Base-by-base conservation (phyloP, 495 filamentous ascomycete species). In the Parathielavia hyrcaniae region DNA sequence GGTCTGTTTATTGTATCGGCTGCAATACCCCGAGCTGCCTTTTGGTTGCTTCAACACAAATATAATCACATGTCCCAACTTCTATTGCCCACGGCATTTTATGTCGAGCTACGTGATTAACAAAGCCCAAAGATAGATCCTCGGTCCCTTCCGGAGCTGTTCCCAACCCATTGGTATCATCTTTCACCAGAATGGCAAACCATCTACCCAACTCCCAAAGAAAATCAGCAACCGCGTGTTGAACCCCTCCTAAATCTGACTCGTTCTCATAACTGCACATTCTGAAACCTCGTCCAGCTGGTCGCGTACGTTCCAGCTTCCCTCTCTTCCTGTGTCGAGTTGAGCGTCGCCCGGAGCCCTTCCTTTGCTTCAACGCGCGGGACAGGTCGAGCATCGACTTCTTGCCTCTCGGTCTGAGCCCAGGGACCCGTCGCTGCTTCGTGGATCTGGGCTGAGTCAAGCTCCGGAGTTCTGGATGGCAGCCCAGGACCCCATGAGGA, bases 241-340 rank as follows among this genome's bases (percentile, higher is more conserved):
- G 17, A 9, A 50, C 19, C 19, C 34, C n/a, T n/a, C 30, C 23
- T 8, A 1, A 13, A 39, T 19, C 23, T 38, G 32, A 36, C 2
- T 1, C 8, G 0, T 17, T 50, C 11, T 64, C 51, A 64, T 5
- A 64, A 14, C 48, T 62, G 57, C 17, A 59, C 51, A 32, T 61
- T 32, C 17, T 55, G 30, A 20, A 61, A 62, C n/a, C 26, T 48
- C 7, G 67, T 52, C 63, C 64, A 69, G 52, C 64, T 67, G 22
- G 64, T 67, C 1, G 55, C 65, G 52, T 66, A 67, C 9, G 53
- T 60, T 16, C 53, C 41, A 1, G 61, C 22, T 14, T 57, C 50
- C 19, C 55, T 45, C 32, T 66, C 61, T 14, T 49, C 34, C 59
- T 54, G 47, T 0, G 64, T 61, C 19, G 57, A 53, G 48, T 53